phyloP scores from a whole-genome alignment of 805 yeast species.

The Metschnikowia aberdeeniae region DNA sequence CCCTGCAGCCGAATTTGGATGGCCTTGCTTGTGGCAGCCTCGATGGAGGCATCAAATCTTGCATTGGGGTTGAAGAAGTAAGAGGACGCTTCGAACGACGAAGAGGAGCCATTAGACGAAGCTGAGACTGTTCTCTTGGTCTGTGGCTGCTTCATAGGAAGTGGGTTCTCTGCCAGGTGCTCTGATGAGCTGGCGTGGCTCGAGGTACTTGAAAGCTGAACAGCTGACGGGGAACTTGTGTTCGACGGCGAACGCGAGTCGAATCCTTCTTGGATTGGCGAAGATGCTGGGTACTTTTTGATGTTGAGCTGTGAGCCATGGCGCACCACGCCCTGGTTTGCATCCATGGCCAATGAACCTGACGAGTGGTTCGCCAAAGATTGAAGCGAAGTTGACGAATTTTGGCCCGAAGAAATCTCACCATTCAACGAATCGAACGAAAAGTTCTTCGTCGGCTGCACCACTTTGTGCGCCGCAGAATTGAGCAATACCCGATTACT shows the following conservation, averaged over 20 bases:
- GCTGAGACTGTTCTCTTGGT: slow-evolving; percentile 6
- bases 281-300: slow-evolving; percentile 1
- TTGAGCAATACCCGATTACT: slow-evolving; percentile 8
- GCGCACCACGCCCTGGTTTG: neutral
- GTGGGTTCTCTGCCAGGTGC: slow-evolving; percentile 7
- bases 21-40: slow-evolving; percentile 41
- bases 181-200: slow-evolving; percentile 1
- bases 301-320: neutral
- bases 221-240: neutral
- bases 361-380: slow-evolving; percentile 3
- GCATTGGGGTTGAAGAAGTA: slow-evolving; percentile 7
- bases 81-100: slow-evolving; percentile 4
- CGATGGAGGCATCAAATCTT: slow-evolving; percentile 23
- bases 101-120: slow-evolving; percentile 8
- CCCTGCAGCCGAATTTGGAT: slow-evolving; percentile 51
- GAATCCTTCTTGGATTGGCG: slow-evolving; percentile 5
- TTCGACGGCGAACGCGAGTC: slow-evolving; percentile 3
- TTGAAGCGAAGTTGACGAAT: slow-evolving; percentile 9
- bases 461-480: slow-evolving; percentile 10
- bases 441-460: slow-evolving; percentile 16
- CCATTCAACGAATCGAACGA: slow-evolving; percentile 15
- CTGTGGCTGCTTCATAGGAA: slow-evolving; percentile 5
- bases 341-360: neutral
- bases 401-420: slow-evolving; percentile 11
- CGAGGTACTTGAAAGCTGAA: neutral